Percentiles rank a stretch among this genome's conserved stretches.
These are phyloP conservation scores for Schizophyllum amplum DNA, from an alignment of 1,284 basidiomycete species.

Conservation along the genomic window DNA sequence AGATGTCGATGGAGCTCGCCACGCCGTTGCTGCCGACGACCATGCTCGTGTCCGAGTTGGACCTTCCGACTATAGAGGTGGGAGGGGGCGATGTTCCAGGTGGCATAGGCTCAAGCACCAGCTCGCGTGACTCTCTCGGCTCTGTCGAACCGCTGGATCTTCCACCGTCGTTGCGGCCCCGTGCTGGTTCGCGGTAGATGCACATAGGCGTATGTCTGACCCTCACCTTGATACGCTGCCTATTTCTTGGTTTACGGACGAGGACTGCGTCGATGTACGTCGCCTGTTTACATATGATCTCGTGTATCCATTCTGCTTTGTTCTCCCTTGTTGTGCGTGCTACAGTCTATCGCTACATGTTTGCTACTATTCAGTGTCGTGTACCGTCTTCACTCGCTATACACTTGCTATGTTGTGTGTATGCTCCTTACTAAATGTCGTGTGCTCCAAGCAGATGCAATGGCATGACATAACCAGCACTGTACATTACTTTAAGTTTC, in stretches of 20 bases:
- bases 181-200: neutral
- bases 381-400: too few species aligned
- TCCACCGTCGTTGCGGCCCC: neutral
- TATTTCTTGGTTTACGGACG: neutral
- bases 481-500: too few species aligned
- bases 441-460: neutral
- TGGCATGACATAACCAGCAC: neutral
- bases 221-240: neutral
- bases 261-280: neutral
- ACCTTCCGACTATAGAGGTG: neutral
- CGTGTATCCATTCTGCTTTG: neutral
- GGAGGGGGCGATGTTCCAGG: too few species aligned
- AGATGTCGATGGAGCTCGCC: slow-evolving; percentile 49
- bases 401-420: neutral
- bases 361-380: too few species aligned
- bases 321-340: too few species aligned
- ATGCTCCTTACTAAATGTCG: neutral
- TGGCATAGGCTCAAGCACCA: too few species aligned
- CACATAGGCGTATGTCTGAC: neutral
- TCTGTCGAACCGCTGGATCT: neutral
- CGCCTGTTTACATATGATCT: neutral
- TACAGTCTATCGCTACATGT: too few species aligned
- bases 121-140: neutral
- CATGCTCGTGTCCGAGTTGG: slow-evolving; percentile 8
- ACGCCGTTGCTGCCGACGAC: slow-evolving; percentile 42